Percentiles rank a stretch among this genome's conserved stretches.
Conservation (phyloP, 768 basidiomycete species). For the Pleurotus ostreatus region DNA sequence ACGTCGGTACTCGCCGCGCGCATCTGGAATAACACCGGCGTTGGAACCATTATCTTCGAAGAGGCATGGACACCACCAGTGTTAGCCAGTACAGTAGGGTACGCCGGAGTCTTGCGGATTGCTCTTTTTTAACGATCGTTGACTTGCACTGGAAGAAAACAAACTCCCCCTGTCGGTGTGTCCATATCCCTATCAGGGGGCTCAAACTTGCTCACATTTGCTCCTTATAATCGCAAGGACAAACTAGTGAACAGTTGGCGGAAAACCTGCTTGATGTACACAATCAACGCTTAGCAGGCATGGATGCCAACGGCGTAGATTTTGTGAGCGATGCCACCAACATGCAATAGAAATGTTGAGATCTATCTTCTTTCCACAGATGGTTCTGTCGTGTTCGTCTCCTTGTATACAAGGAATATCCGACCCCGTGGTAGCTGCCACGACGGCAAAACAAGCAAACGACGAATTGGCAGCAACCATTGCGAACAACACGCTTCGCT, state of each 20-base stretch:
- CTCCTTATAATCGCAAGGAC: constrained; percentile 12
- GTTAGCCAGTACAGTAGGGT: constrained; percentile 23
- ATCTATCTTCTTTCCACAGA: constrained; percentile 16
- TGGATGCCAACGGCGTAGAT: constrained; percentile 35
- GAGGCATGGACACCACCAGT: constrained; percentile 37
- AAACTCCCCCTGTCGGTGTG: constrained; percentile 29
- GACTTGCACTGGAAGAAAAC: background rate
- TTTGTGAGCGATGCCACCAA: constrained; percentile 21
- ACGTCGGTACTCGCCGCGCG: constrained; percentile 4
- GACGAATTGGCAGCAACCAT: constrained; percentile 32
- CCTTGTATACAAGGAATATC: constrained; percentile 37
- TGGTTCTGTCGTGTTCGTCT: constrained; percentile 33
- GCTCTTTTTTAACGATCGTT: background rate
- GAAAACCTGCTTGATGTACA: constrained; percentile 36
- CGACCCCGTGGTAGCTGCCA: constrained; percentile 27
- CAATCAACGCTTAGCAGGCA: constrained; percentile 28
- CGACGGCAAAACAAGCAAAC: constrained; percentile 30
- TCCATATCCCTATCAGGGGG: background rate
- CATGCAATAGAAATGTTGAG: too few species aligned
- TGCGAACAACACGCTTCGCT: constrained; percentile 33
- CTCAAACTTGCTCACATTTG: too few species aligned
- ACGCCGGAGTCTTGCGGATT: constrained; percentile 2
- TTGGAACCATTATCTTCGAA: constrained; percentile 33
- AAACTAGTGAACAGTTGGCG: constrained; percentile 24
- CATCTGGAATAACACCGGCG: constrained; percentile 29